Percentiles rank a stretch among this genome's conserved stretches.
Evolutionary conservation across 2,329 filamentous ascomycete genomes (phyloP).

Genomic region (Penicillium sumatraense): DNA sequence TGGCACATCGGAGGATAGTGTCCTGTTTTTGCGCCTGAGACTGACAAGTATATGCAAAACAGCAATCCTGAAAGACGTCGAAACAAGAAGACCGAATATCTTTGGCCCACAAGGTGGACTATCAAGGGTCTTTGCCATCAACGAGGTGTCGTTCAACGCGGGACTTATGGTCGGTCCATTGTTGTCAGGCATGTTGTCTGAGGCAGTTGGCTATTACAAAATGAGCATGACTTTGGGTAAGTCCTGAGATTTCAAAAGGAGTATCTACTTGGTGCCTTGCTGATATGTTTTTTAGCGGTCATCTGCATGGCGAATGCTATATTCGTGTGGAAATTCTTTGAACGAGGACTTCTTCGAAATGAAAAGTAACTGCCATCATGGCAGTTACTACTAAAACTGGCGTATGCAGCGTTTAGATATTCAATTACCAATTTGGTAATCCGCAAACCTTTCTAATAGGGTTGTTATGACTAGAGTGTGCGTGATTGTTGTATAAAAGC

Average conservation of each 20-base stretch:
- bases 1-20: too few relatives aligned
- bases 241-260: background rate
- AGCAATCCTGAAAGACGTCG: background rate
- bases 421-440: too few relatives aligned
- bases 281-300: background rate
- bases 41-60: too few relatives aligned
- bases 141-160: background rate
- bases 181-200: background rate
- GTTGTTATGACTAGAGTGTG: too few relatives aligned
- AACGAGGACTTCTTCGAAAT: background rate
- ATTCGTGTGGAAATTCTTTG: background rate
- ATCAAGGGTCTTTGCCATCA: conserved; percentile 1
- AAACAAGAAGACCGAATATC: background rate
- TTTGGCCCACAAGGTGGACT: background rate
- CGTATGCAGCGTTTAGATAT: too few relatives aligned
- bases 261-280: background rate
- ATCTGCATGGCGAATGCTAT: background rate
- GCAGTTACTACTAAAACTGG: too few relatives aligned
- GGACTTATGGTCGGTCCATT: background rate
- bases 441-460: too few relatives aligned
- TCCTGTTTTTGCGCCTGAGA: too few relatives aligned
- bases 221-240: background rate
- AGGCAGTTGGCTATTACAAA: background rate
- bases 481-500: too few relatives aligned
- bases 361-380: background rate